Evolutionary conservation across 345 rosid species (phyloP).

Genomic region (Eucalyptus albens): DNA sequence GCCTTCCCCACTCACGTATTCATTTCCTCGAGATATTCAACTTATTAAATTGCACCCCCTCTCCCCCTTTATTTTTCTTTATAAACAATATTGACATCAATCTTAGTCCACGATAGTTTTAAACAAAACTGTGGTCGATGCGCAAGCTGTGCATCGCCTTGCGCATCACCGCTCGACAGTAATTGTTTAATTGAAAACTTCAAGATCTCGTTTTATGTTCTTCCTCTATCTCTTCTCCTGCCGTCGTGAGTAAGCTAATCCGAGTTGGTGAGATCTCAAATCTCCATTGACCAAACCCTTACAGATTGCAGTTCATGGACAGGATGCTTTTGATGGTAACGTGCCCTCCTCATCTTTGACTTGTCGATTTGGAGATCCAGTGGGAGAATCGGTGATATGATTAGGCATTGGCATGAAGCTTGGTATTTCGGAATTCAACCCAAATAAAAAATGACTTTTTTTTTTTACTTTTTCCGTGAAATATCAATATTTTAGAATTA

Average conservation of each 20-base stretch:
- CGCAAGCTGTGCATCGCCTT: background rate
- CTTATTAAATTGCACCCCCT: rapidly evolving
- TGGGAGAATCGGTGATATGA: background rate
- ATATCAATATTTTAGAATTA: background rate
- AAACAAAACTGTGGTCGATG: background rate
- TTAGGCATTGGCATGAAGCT: background rate
- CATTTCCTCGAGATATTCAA: background rate
- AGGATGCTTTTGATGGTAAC: background rate
- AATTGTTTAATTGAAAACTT: background rate
- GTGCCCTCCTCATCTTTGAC: background rate
- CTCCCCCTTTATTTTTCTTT: too few relatives aligned
- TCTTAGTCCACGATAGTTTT: background rate
- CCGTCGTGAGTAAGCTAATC: background rate
- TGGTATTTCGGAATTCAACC: background rate
- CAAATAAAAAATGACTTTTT: background rate
- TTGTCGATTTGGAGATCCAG: background rate
- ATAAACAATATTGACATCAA: background rate
- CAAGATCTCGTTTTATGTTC: background rate
- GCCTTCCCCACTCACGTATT: background rate
- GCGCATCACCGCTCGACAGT: background rate
- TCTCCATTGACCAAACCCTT: background rate
- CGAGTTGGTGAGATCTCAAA: background rate
- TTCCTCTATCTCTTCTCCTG: background rate
- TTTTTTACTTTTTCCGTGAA: background rate
- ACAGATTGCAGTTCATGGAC: background rate